Percentiles rank a stretch among this genome's conserved stretches.
phyloP scores from a whole-genome alignment of 192 early-diverging fungal genomes.

The Dimargaris verticillata region DNA sequence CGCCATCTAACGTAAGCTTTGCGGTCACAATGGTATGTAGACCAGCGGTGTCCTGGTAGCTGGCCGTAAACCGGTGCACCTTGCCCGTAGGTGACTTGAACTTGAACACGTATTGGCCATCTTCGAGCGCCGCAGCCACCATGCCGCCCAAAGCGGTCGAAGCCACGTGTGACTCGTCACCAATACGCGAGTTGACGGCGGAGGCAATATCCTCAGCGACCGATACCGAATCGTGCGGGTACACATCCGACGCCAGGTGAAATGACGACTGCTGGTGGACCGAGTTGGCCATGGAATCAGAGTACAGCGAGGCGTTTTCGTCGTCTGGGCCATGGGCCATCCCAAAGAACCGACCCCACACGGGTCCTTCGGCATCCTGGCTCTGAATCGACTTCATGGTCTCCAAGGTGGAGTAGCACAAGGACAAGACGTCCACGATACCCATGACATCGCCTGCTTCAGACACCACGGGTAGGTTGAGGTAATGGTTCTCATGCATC shows the following conservation, averaged over 20 bases:
- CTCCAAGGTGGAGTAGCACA: constrained; percentile 69
- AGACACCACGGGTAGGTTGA: constrained; percentile 67
- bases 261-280: constrained; percentile 11
- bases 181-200: constrained; percentile 34
- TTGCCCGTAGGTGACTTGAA: constrained; percentile 56
- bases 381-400: constrained; percentile 51
- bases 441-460: constrained; percentile 53
- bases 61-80: constrained; percentile 55
- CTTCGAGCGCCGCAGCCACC: constrained; percentile 14
- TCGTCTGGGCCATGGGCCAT: constrained; percentile 27
- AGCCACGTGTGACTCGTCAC: constrained; percentile 18
- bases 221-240: constrained; percentile 32
- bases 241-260: constrained; percentile 18
- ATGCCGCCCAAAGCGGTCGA: background rate
- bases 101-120: constrained; percentile 47
- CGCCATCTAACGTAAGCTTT: constrained; percentile 41
- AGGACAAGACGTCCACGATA: constrained; percentile 63
- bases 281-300: constrained; percentile 37
- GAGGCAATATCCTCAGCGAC: constrained; percentile 34
- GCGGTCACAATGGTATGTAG: constrained; percentile 38
- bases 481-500: constrained; percentile 77
- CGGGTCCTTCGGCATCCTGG: constrained; percentile 30
- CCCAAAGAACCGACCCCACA: constrained; percentile 65
- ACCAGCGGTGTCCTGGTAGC: constrained; percentile 28
- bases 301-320: constrained; percentile 42